These are phyloP conservation scores for Erysiphe pulchra DNA, from an alignment of 2,329 filamentous ascomycete species.

Conservation along the genomic window DNA sequence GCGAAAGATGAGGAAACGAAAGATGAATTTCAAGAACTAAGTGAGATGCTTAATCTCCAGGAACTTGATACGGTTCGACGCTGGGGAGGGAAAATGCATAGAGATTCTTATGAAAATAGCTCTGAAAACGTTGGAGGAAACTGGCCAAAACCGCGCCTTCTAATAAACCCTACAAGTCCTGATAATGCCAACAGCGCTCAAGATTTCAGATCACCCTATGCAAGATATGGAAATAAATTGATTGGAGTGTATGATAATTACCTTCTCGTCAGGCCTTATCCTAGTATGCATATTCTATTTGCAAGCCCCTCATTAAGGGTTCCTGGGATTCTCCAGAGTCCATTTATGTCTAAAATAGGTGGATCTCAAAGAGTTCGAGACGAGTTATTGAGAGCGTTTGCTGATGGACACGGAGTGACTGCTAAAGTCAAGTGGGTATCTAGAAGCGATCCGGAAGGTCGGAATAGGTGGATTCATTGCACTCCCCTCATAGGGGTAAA, in stretches of 20 bases:
- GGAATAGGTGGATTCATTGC: conserved; percentile 51
- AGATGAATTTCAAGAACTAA: conserved; percentile 1
- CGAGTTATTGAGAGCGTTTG: conserved; percentile 29
- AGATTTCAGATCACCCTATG: conserved; percentile 1
- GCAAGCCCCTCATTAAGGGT: conserved; percentile 41
- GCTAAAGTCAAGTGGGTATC: conserved; percentile 49
- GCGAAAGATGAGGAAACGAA: neutral
- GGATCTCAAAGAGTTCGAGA: conserved; percentile 22
- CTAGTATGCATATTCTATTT: conserved; percentile 40
- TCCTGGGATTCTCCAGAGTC: conserved; percentile 38
- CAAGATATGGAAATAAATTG: conserved; percentile 9
- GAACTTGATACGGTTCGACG: conserved; percentile 40
- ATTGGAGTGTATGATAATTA: conserved; percentile 28
- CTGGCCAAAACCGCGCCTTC: conserved; percentile 18
- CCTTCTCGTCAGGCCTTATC: conserved; percentile 38
- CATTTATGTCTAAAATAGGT: conserved; percentile 27
- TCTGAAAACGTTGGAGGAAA: conserved; percentile 15
- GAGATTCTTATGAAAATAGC: conserved; percentile 18
- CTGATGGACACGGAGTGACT: conserved; percentile 43
- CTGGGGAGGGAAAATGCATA: conserved; percentile 37
- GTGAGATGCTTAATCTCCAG: conserved; percentile 33
- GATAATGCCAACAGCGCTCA: conserved; percentile 2
- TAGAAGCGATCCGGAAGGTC: conserved; percentile 22
- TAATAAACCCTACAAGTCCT: conserved; percentile 15
- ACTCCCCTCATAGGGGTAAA: conserved; percentile 44